Base-by-base conservation (phyloP, 768 basidiomycete genomes). In the Sarcodon aspratus region DNA sequence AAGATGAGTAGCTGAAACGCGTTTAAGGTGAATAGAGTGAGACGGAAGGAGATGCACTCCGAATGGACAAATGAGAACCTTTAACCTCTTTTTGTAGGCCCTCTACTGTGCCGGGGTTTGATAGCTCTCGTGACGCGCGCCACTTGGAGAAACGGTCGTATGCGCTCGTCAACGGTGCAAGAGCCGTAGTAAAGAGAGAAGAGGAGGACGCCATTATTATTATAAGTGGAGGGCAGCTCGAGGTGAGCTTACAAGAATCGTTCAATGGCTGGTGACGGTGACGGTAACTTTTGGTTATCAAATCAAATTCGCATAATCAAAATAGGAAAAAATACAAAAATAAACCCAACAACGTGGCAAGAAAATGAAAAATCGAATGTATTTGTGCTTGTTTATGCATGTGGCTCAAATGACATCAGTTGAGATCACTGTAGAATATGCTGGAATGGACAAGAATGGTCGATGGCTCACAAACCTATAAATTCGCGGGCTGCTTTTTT, bases 61-160 rank as follows among this genome's bases (percentile, higher is more conserved):
- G 12, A 38, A 27, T 15, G 40, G 40, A 42, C 40, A 15, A 21
- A 15, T 17, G 27, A 79, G 52, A 57, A 95, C 94, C 66, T 69
- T 93, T 94, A 57, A 89, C 82, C 69, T 98, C 94, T 70, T 89
- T 91, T 58, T 85, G 84, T 54, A 97, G 73, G 63, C 88, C 91
- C 75, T 98, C 94, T 42, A 84, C 81, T 12, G 86, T 82, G 48
- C 94, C 94, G n/a, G 94, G 94, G 66, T 89, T 86, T 36, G 90
- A 80, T 45, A 98, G 71, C 44, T 81, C 85, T 55, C 94, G 73
- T 53, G 80, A 75, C 58, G 78, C 75, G 57, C 92, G 80, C 87
- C 91, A 94, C 62, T 76, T 69, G 51, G 83, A 74, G 65, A 95
- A 81, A 50, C 82, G 79, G 58, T 77, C 72, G 64, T 84, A 86